phyloP scores from a whole-genome alignment of 345 rosid species.

The Brassica cretica region DNA sequence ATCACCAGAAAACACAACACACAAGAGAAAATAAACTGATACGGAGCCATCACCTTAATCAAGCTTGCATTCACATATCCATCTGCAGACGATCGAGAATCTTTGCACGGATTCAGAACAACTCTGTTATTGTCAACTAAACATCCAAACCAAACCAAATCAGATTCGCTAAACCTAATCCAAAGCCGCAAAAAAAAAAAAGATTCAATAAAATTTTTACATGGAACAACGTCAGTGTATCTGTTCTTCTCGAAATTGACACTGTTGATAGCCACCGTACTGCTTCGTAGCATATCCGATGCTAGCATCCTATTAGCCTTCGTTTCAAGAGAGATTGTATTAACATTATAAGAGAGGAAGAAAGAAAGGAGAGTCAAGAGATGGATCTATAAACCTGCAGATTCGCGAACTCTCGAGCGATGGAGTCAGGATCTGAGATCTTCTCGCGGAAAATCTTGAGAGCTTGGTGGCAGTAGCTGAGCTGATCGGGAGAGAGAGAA shows the following conservation, averaged over 20 bases:
- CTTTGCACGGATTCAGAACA: constrained; percentile 70
- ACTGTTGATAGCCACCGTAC: constrained; percentile 55
- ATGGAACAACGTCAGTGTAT: constrained; percentile 72
- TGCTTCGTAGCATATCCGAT: constrained; percentile 51
- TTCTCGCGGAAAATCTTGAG: constrained; percentile 50
- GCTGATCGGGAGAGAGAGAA: constrained; percentile 62
- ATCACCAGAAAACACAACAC: not conserved
- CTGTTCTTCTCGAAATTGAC: constrained; percentile 73
- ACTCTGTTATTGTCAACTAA: constrained; percentile 75
- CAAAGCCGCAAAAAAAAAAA: not conserved
- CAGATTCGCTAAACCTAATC: not conserved
- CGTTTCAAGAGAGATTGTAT: not conserved
- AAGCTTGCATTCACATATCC: constrained; percentile 93
- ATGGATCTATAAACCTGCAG: constrained; percentile 54
- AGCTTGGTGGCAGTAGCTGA: constrained; percentile 60
- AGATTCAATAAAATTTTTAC: constrained; percentile 33
- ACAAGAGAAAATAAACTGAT: not conserved
- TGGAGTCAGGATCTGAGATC: constrained; percentile 43
- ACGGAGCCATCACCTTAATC: constrained; percentile 49
- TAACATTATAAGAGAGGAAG: not conserved
- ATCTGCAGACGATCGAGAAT: constrained; percentile 55
- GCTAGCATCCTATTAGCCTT: constrained; percentile 56
- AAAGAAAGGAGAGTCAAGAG: not conserved
- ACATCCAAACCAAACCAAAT: not conserved
- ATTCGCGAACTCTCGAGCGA: constrained; percentile 57